These are phyloP conservation scores for Juncus effusus DNA, from an alignment of 176 grass and related monocot genomes.

Conservation along the genomic window DNA sequence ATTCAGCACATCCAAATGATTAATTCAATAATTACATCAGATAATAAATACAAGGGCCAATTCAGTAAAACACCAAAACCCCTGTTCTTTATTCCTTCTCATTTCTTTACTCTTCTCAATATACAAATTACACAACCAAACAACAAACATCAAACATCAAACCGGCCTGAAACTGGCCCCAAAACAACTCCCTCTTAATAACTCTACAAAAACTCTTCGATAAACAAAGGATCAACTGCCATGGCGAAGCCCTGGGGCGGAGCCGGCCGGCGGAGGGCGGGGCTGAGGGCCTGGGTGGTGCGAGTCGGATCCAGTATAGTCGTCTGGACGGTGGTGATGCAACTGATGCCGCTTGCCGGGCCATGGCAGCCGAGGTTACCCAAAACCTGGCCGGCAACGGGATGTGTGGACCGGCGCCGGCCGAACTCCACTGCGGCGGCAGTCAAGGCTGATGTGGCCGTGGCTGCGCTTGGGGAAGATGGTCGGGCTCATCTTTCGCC, in stretches of 20 bases:
- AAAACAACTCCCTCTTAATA: not conserved
- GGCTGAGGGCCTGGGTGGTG: slow-evolving; percentile 47
- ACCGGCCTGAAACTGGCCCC: slow-evolving; percentile 21
- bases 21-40: no score
- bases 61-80: no score
- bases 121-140: no score
- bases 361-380: slow-evolving; percentile 46
- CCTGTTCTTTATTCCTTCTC: no score
- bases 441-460: slow-evolving; percentile 8
- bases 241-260: slow-evolving; percentile 26
- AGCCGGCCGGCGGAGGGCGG: slow-evolving; percentile 21
- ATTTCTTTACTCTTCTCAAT: no score
- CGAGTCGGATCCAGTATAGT: slow-evolving; percentile 62
- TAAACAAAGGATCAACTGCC: not conserved
- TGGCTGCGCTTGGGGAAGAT: slow-evolving; percentile 31
- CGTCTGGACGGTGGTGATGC: slow-evolving; percentile 67
- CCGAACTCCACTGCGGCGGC: slow-evolving; percentile 30
- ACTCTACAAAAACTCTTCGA: no score
- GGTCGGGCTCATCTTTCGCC: slow-evolving; percentile 19
- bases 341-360: slow-evolving; percentile 49
- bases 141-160: slow-evolving; percentile 12
- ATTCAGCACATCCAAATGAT: no score
- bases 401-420: slow-evolving; percentile 33
- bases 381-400: slow-evolving; percentile 37
- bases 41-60: no score